Evolutionary conservation across 2,329 filamentous ascomycete genomes (phyloP), one percentile per base, ranked within the genome.

Genomic region (Pyrenochaeta sp.): DNA sequence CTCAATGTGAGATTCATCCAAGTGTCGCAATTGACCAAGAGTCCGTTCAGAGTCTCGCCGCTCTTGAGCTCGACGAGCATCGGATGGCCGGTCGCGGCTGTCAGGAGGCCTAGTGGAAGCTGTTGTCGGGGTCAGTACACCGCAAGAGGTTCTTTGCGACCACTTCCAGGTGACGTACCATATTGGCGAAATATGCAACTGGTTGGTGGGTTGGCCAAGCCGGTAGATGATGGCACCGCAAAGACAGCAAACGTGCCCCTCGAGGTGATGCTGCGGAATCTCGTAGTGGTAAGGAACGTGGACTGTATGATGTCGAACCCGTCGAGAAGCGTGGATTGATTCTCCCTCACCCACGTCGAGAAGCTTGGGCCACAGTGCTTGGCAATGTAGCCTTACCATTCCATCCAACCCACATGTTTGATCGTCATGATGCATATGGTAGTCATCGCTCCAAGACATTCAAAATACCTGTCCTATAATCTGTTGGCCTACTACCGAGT

Each of bases 1-100:
- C 95, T 96, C 64, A 99, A 80, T 2, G 94, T 98, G 67, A 99
- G 82, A 80, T 99, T 99, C 95, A 99, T 99, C 92, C 95, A 99
- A 43, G 94, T 99, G 77, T 99, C 95, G 87, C 94, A 99, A 77
- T 90, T 92, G 76, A 97, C 90, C 54, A 99, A 83, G 73, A 97
- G 92, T 60, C 95, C 95, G 79, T 98, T 99, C 56, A 99, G 85
- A 0, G 95, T 98, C 79, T 99, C 93, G 80, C 93, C 93, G 73
- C 94, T 96, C 83, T 97, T 97, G 64, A 97, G 89, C 82, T 97
- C 93, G 63, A 97, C 93, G 51, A 97, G 89, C 90, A 97, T 98
- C 3, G 95, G 94, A 76, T 97, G 92, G 84, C 95, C 95, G 82
- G 97, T 93, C 63, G 95, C 93, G 69, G 94, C 94, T 71, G 91